Conservation (phyloP, 768 basidiomycete species). For the Pisolithus microcarpus region DNA sequence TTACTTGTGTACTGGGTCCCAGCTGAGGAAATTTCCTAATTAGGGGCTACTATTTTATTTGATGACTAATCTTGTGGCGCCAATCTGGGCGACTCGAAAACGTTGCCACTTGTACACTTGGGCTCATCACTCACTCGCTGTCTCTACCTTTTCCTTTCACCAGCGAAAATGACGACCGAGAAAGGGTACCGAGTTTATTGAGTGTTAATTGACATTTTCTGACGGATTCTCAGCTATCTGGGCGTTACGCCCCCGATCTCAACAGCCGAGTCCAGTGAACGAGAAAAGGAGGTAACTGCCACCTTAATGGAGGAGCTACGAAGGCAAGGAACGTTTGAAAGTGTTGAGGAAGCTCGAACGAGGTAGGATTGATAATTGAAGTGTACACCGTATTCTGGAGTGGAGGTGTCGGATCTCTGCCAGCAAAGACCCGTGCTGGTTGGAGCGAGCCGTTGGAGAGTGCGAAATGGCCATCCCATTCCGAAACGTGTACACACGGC, state of each 20-base stretch:
- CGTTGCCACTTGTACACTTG: too few species aligned
- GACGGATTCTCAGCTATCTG: slow-evolving; percentile 45
- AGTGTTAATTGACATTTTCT: slow-evolving; percentile 8
- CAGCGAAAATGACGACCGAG: slow-evolving; percentile 34
- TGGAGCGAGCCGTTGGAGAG: neutral
- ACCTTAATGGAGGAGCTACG: slow-evolving; percentile 89
- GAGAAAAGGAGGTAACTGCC: slow-evolving; percentile 76
- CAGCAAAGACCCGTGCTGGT: neutral
- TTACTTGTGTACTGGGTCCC: too few species aligned
- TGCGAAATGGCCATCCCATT: neutral
- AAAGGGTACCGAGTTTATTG: slow-evolving; percentile 27
- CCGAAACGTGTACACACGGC: neutral
- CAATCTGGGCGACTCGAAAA: too few species aligned
- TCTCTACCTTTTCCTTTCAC: neutral
- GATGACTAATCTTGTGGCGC: too few species aligned
- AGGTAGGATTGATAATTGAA: slow-evolving; percentile 48
- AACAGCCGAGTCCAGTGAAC: slow-evolving; percentile 59
- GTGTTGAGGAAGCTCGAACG: slow-evolving; percentile 77
- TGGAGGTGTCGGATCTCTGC: neutral
- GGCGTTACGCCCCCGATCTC: slow-evolving; percentile 88
- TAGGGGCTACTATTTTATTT: too few species aligned
- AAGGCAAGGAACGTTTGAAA: slow-evolving; percentile 82
- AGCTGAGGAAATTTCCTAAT: too few species aligned
- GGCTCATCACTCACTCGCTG: neutral
- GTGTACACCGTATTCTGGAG: neutral